Conservation (phyloP, 2,329 filamentous ascomycete genomes). For the Aaosphaeria arxii region DNA sequence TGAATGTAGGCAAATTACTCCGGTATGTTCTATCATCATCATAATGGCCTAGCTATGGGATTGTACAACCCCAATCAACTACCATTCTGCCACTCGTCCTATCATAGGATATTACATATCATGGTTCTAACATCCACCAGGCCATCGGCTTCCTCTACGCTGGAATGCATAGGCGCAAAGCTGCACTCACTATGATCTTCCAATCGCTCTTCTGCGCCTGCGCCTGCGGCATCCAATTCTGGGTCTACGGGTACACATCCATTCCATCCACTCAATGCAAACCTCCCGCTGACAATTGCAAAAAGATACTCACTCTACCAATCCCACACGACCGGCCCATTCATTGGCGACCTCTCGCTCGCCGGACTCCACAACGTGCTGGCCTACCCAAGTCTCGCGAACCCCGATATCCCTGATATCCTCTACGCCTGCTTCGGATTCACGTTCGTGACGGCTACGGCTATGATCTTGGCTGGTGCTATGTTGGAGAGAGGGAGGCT, state of each 20-base stretch:
- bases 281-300: neutral
- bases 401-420: slow-evolving; percentile 31
- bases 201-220: slow-evolving; percentile 49
- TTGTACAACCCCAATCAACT: neutral
- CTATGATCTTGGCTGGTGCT: slow-evolving; percentile 32
- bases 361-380: slow-evolving; percentile 29
- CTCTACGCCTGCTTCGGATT: slow-evolving; percentile 34
- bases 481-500: slow-evolving; percentile 32
- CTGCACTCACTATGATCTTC: slow-evolving; percentile 45
- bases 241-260: slow-evolving; percentile 41
- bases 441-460: slow-evolving; percentile 30
- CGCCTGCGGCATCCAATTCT: slow-evolving; percentile 47
- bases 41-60: neutral
- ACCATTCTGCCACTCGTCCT: neutral
- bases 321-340: slow-evolving; percentile 25
- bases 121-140: neutral
- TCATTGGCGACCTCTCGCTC: slow-evolving; percentile 29
- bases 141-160: slow-evolving; percentile 34
- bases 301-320: slow-evolving; percentile 41
- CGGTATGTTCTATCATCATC: slow-evolving; percentile 3
- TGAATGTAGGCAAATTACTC: slow-evolving; percentile 26
- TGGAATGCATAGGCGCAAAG: slow-evolving; percentile 30
- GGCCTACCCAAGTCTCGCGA: slow-evolving; percentile 27
- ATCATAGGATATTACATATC: neutral
- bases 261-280: neutral